These are phyloP conservation scores for Chlorella sp. DNA, from an alignment of 139 green algal species.

Conservation along the genomic window DNA sequence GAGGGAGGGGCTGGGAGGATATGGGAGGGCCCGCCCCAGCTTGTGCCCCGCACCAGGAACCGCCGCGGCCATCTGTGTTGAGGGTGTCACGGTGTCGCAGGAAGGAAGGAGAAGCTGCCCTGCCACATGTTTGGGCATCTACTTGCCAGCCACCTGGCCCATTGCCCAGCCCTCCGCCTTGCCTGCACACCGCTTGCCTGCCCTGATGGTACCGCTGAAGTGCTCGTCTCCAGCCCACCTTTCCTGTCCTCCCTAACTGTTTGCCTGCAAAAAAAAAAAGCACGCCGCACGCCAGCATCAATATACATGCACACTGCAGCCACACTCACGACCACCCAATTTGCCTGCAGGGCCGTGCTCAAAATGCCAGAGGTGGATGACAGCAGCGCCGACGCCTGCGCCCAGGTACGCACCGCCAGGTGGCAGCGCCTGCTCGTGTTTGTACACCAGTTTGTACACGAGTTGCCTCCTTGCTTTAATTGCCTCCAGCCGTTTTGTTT, in stretches of 20 bases:
- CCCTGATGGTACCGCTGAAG: not conserved
- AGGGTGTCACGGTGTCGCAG: too few relatives aligned
- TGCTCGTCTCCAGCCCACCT: not conserved
- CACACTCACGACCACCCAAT: not conserved
- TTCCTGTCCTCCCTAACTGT: not conserved
- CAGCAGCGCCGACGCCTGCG: conserved; percentile 15
- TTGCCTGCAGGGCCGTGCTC: conserved; percentile 1
- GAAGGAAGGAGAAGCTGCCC: too few relatives aligned
- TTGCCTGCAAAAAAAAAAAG: not conserved
- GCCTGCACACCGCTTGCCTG: not conserved
- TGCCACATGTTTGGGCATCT: not conserved
- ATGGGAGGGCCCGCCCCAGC: too few relatives aligned
- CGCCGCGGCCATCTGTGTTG: too few relatives aligned
- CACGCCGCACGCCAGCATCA: not conserved
- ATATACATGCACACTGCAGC: not conserved
- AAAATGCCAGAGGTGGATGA: not conserved
- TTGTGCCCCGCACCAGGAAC: too few relatives aligned
- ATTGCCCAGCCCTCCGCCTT: not conserved
- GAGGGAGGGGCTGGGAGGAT: not conserved
- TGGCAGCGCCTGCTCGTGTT: not conserved
- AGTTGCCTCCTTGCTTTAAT: too few relatives aligned
- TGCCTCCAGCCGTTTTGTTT: too few relatives aligned
- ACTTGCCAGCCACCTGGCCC: not conserved
- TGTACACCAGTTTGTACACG: too few relatives aligned
- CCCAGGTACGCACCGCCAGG: not conserved